Conservation (phyloP, 371 early-diverging fungal genomes). For the Mucor velutinosus region DNA sequence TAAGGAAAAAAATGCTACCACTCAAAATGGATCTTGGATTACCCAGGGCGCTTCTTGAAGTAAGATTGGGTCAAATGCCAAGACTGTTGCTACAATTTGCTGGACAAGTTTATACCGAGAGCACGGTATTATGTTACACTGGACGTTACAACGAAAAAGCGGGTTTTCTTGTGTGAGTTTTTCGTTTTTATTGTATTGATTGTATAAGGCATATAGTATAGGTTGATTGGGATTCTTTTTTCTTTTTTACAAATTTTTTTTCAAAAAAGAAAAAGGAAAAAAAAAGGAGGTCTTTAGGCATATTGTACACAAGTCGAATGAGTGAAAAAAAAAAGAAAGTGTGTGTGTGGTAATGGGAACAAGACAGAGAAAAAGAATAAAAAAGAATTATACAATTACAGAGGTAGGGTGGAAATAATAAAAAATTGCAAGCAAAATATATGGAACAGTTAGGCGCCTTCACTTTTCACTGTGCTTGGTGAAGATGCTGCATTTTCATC, state of each 20-base stretch:
- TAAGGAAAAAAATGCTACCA: neutral
- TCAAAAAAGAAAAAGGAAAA: constrained; percentile 1
- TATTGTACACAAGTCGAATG: neutral
- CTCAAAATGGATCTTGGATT: neutral
- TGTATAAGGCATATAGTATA: constrained; percentile 5
- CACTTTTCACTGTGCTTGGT: neutral
- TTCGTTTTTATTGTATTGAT: neutral
- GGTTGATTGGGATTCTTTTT: neutral
- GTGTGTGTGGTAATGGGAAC: neutral
- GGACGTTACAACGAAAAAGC: neutral
- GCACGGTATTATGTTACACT: neutral
- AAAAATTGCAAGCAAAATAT: neutral
- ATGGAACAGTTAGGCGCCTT: neutral
- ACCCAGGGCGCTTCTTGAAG: neutral
- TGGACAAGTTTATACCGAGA: neutral
- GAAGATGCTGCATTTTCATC: constrained; percentile 1
- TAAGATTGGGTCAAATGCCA: neutral
- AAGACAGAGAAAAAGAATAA: neutral
- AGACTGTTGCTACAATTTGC: neutral
- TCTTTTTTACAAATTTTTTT: constrained; percentile 2
- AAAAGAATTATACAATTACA: neutral
- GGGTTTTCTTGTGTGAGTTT: neutral
- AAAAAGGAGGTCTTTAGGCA: neutral
- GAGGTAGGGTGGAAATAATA: neutral
- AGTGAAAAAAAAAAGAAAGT: neutral